phyloP scores from a whole-genome alignment of 768 basidiomycete species.

The Pisolithus tinctorius region DNA sequence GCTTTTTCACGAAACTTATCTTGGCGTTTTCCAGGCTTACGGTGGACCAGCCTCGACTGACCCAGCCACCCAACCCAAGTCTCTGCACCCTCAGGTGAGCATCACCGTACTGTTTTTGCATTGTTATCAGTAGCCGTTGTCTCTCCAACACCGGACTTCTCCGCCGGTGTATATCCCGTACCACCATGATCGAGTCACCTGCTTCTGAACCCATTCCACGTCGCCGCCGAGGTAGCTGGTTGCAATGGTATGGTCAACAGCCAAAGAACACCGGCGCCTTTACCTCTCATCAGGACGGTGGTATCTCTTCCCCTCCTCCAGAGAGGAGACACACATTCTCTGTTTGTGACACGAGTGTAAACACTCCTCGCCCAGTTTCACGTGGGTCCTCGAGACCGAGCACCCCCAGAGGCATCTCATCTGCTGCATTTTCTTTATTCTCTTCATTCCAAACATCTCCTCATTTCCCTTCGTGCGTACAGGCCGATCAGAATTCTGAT shows the following conservation, averaged over 20 bases:
- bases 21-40: constrained; percentile 20
- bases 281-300: constrained; percentile 10
- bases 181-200: constrained; percentile 18
- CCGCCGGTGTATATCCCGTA: constrained; percentile 1
- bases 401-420: constrained; percentile 17
- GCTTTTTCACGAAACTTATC: constrained; percentile 5
- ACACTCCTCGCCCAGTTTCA: not conserved
- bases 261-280: constrained; percentile 14
- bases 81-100: constrained; percentile 27
- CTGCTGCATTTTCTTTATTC: constrained; percentile 19
- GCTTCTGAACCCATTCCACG: constrained; percentile 3
- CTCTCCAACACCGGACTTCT: constrained; percentile 1
- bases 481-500: constrained; percentile 10
- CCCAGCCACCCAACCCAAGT: constrained; percentile 23
- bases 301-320: constrained; percentile 13
- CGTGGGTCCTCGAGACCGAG: constrained; percentile 13
- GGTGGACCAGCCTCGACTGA: constrained; percentile 14
- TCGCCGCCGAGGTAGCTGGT: constrained; percentile 22
- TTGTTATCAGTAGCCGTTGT: constrained; percentile 1
- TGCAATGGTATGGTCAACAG: constrained; percentile 20
- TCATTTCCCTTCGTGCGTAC: constrained; percentile 14
- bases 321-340: constrained; percentile 1
- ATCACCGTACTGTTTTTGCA: constrained; percentile 10
- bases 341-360: not conserved
- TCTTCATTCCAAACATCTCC: constrained; percentile 18